A percentile compares a stretch with the other conserved stretches of the same genome.
phyloP scores from a whole-genome alignment of 805 yeast genomes.

The Lipomyces starkeyi region DNA sequence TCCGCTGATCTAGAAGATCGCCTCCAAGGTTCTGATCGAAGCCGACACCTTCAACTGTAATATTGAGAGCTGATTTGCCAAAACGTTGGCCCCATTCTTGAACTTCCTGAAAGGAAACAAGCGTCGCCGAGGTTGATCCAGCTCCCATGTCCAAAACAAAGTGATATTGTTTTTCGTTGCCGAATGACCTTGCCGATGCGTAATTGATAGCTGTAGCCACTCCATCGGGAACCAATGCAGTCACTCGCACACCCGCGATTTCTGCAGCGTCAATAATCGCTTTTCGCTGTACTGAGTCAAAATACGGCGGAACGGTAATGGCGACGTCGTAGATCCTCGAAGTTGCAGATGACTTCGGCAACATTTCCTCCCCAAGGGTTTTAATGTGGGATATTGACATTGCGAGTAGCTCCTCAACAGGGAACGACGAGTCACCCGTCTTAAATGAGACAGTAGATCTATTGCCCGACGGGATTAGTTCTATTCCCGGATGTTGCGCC shows the following conservation, averaged over 20 bases:
- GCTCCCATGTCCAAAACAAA: slow-evolving; percentile 91
- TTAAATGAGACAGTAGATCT: slow-evolving; percentile 65
- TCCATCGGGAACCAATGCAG: slow-evolving; percentile 85
- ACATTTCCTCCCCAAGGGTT: slow-evolving; percentile 64
- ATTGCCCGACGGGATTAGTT: slow-evolving; percentile 49
- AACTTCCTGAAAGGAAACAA: slow-evolving; percentile 66
- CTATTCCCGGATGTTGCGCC: slow-evolving; percentile 65
- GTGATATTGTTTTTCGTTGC: slow-evolving; percentile 60
- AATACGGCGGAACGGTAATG: slow-evolving; percentile 77
- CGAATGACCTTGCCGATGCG: slow-evolving; percentile 62
- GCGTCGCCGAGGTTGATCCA: slow-evolving; percentile 84
- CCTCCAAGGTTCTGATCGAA: slow-evolving; percentile 77
- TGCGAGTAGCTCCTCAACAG: slow-evolving; percentile 81
- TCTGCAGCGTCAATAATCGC: slow-evolving; percentile 76
- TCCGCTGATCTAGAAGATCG: slow-evolving; percentile 65
- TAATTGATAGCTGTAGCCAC: slow-evolving; percentile 87
- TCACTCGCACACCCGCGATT: slow-evolving; percentile 67
- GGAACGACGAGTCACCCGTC: slow-evolving; percentile 55
- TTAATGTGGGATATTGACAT: slow-evolving; percentile 77
- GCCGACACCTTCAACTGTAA: slow-evolving; percentile 76
- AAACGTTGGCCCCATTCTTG: slow-evolving; percentile 34
- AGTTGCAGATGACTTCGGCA: slow-evolving; percentile 60
- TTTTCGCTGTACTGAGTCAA: slow-evolving; percentile 65
- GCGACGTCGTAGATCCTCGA: slow-evolving; percentile 66
- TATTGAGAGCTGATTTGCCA: slow-evolving; percentile 43